Conservation (phyloP, 129 eudicot species). For the Arctium minus region DNA sequence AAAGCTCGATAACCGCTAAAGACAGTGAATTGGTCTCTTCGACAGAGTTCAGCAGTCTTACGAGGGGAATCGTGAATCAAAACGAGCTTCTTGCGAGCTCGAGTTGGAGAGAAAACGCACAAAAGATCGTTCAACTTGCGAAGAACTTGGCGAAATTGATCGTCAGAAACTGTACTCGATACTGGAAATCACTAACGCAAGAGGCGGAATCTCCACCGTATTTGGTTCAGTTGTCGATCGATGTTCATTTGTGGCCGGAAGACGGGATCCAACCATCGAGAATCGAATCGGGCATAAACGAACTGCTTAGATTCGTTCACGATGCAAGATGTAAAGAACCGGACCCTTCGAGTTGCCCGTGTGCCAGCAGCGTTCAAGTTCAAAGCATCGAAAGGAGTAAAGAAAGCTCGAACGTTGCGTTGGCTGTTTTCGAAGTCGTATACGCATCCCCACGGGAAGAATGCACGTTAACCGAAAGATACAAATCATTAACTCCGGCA, state of each 20-base stretch:
- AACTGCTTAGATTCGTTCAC: slow-evolving; percentile 32
- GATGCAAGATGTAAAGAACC: slow-evolving; percentile 40
- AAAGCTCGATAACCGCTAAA: slow-evolving; percentile 46
- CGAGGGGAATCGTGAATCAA: slow-evolving; percentile 9
- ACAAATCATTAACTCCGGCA: slow-evolving; percentile 57
- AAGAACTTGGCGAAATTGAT: slow-evolving; percentile 7
- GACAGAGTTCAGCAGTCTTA: slow-evolving; percentile 44
- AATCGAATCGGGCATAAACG: slow-evolving; percentile 49
- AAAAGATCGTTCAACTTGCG: slow-evolving; percentile 7
- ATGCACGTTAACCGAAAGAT: slow-evolving; percentile 34
- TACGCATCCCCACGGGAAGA: slow-evolving; percentile 36
- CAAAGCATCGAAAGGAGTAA: slow-evolving; percentile 52
- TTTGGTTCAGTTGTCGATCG: slow-evolving; percentile 49
- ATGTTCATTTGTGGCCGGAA: slow-evolving; percentile 43
- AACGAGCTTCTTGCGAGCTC: slow-evolving; percentile 23
- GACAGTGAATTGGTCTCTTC: slow-evolving; percentile 41
- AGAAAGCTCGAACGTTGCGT: slow-evolving; percentile 35
- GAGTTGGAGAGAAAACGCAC: slow-evolving; percentile 26
- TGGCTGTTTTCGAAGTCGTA: slow-evolving; percentile 59
- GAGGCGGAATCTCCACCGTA: slow-evolving; percentile 61
- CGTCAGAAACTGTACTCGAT: slow-evolving; percentile 35
- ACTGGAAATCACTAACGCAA: slow-evolving; percentile 53
- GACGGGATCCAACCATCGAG: slow-evolving; percentile 56
- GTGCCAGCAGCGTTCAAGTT: slow-evolving; percentile 44
- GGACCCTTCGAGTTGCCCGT: slow-evolving; percentile 20